phyloP scores from a whole-genome alignment of 2,329 filamentous ascomycete genomes.

The Pyrenochaeta sp. region DNA sequence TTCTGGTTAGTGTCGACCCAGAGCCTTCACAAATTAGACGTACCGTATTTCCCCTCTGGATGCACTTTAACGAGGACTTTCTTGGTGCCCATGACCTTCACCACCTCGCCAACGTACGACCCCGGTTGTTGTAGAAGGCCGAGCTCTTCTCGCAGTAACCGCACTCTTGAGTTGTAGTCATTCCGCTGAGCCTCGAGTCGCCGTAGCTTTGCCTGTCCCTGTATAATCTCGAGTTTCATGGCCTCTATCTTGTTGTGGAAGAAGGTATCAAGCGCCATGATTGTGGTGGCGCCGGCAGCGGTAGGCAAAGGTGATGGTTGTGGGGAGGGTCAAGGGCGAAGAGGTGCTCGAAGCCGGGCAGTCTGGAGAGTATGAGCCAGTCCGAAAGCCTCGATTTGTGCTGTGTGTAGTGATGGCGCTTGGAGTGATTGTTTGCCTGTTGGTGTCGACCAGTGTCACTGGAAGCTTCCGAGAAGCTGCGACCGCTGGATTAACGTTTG shows the following conservation, averaged over 20 bases:
- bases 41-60: slow-evolving; percentile 99
- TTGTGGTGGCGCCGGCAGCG: slow-evolving; percentile 53
- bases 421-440: neutral
- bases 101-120: slow-evolving; percentile 98
- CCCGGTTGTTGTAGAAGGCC: slow-evolving; percentile 96
- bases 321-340: too few relatives aligned
- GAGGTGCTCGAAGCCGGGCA: neutral
- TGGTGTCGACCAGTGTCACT: slow-evolving; percentile 9
- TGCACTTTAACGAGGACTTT: slow-evolving; percentile 99
- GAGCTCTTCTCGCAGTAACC: slow-evolving; percentile 92
- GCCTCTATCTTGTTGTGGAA: slow-evolving; percentile 99
- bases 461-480: slow-evolving; percentile 27
- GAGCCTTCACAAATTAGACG: slow-evolving; percentile 39
- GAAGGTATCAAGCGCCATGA: slow-evolving; percentile 98
- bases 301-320: too few relatives aligned
- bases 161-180: slow-evolving; percentile 98
- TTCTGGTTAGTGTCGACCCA: slow-evolving; percentile 6
- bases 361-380: neutral
- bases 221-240: slow-evolving; percentile 99
- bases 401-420: neutral
- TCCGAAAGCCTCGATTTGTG: neutral
- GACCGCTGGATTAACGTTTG: slow-evolving; percentile 16
- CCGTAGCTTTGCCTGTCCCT: slow-evolving; percentile 93
- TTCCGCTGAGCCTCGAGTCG: slow-evolving; percentile 97
- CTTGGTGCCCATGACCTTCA: slow-evolving; percentile 99